Conservation (phyloP, 768 basidiomycete species). For the Suillus discolor region DNA sequence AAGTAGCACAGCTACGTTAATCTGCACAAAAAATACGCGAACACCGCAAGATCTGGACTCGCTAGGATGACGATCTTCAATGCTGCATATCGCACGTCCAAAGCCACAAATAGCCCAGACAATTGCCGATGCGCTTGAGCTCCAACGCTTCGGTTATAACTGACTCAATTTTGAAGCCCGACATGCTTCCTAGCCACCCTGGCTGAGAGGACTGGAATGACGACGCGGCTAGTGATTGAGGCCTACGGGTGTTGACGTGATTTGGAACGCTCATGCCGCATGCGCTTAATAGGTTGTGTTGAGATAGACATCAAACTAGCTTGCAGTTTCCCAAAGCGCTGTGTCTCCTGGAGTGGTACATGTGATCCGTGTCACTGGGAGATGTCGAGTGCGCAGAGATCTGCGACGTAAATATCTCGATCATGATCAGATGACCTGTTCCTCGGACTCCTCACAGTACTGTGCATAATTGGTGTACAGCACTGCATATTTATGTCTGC, state of each 20-base stretch:
- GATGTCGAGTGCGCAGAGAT: background rate
- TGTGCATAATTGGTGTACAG: background rate
- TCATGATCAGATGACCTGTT: background rate
- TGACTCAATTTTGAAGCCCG: slow-evolving; percentile 2
- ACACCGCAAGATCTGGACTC: background rate
- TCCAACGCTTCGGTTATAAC: background rate
- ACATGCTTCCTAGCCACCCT: background rate
- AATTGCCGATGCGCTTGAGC: background rate
- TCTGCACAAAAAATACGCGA: background rate
- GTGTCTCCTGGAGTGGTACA: background rate
- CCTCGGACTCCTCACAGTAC: slow-evolving; percentile 1
- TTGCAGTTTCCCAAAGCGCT: background rate
- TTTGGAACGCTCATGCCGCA: background rate
- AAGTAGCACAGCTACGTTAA: background rate
- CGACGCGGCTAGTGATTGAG: background rate
- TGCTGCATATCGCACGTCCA: background rate
- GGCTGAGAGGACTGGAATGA: background rate
- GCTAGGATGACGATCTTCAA: background rate
- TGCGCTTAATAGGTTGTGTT: slow-evolving; percentile 1
- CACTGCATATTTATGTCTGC: slow-evolving; percentile 1
- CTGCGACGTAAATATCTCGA: background rate
- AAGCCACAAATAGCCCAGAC: background rate
- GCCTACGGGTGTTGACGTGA: slow-evolving; percentile 4
- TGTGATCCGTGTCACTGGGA: background rate
- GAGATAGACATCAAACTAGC: background rate